These are phyloP conservation scores for Rubroshorea leprosula DNA, from an alignment of 345 rosid genomes.

Conservation along the genomic window DNA sequence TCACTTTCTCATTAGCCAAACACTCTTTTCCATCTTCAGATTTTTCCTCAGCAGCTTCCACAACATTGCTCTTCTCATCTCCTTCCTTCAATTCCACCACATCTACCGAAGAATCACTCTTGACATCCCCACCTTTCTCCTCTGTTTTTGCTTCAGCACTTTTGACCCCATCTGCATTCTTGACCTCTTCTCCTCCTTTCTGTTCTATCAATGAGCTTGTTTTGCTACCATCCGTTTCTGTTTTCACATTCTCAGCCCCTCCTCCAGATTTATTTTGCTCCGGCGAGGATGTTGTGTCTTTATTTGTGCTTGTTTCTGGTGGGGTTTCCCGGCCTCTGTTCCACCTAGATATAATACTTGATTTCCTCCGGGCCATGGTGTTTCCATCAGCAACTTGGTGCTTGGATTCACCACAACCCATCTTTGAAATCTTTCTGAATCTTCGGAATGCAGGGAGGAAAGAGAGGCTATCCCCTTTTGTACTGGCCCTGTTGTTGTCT, in stretches of 20 bases:
- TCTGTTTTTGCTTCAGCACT: too few relatives aligned
- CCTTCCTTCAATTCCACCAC: not conserved
- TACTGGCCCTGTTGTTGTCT: not conserved
- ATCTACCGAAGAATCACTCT: too few relatives aligned
- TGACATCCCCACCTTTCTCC: not conserved
- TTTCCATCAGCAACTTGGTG: slow-evolving; percentile 57
- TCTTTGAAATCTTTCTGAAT: slow-evolving; percentile 11
- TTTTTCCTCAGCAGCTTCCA: not conserved
- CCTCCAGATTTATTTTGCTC: not conserved
- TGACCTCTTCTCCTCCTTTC: too few relatives aligned
- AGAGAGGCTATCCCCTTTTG: not conserved
- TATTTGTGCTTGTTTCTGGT: not conserved
- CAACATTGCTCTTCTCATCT: not conserved
- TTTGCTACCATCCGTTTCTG: too few relatives aligned
- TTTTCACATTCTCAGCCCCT: too few relatives aligned
- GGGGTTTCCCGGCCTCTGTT: not conserved
- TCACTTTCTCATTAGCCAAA: slow-evolving; percentile 6
- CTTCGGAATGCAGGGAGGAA: not conserved
- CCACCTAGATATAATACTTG: slow-evolving; percentile 9
- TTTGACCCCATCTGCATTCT: too few relatives aligned
- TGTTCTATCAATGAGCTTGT: too few relatives aligned
- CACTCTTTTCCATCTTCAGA: not conserved
- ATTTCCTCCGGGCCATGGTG: slow-evolving; percentile 46
- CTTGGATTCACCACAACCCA: slow-evolving; percentile 90
- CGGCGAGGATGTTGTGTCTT: not conserved